Base-by-base conservation (phyloP, 2,329 filamentous ascomycete species). In the Bisporella sp. region DNA sequence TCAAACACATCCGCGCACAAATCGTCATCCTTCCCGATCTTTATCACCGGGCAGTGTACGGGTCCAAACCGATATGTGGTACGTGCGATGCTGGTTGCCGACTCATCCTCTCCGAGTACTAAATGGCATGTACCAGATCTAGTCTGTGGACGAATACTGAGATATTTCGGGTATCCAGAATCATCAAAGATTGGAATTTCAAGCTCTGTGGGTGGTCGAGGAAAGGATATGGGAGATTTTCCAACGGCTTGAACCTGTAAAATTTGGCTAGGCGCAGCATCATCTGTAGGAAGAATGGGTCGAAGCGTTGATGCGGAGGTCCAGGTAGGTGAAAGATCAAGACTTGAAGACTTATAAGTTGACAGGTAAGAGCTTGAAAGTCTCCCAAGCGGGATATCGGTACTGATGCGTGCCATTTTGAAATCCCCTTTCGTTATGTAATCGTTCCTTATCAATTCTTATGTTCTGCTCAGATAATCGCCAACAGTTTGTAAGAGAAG, bases 41-140 rank as follows among this genome's bases (percentile, higher is more conserved):
- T 58, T 29, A 84, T 64, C 41, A 71, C 63, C 3, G 80, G 79
- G 5, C 75, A 71, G 2, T 71, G 70, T 40, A 70, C 70, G 1
- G 78, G 78, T 0, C 80, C 79, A 58, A 76, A 81, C 55, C 73
- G 74, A 64, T 83, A 83, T 4, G 70, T 73, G 0, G 79, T 83
- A 1, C 63, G 68, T 54, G 71, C 74, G n/a, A 80, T 58, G 5
- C 71, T 64, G 5, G 59, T 56, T 6, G 63, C 65, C 5, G 51
- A 41, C 13, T 65, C 57, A 11, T 70, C 68, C 35, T 70, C 66
- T 28, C 68, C 71, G 35, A 74, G 64, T 4, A 76, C 63, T 45
- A 81, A 72, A 54, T 71, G 69, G 53, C 76, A 71, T 33, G 67
- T 71, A 3, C 72, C 77, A 1, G 77, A 79, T 52, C 66, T 61